Conservation (phyloP, 805 yeast genomes). For the Jamesozyma hellenica region DNA sequence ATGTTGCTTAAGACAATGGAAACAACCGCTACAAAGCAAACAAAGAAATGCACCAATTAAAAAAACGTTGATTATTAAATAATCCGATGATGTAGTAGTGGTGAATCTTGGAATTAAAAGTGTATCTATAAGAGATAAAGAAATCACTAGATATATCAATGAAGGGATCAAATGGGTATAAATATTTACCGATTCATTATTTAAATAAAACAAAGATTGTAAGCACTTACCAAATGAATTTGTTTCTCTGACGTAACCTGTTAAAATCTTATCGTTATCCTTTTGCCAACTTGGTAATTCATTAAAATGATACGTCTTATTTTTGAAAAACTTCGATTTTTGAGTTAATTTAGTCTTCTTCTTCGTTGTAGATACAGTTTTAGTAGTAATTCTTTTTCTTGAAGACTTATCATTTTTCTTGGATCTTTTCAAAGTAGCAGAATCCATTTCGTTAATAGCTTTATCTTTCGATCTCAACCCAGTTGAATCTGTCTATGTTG, state of each 20-base stretch:
- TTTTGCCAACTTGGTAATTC: slow-evolving; percentile 65
- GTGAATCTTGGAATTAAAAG: slow-evolving; percentile 26
- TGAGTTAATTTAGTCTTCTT: background rate
- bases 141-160: slow-evolving; percentile 19
- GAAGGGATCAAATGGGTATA: slow-evolving; percentile 52
- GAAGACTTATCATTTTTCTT: background rate
- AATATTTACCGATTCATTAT: slow-evolving; percentile 66
- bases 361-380: background rate
- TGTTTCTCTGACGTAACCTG: slow-evolving; percentile 57
- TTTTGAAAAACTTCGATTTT: background rate
- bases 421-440: too few species aligned
- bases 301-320: slow-evolving; percentile 30
- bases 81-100: slow-evolving; percentile 36
- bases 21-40: slow-evolving; percentile 52
- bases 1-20: slow-evolving; percentile 61
- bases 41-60: slow-evolving; percentile 50
- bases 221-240: slow-evolving; percentile 38
- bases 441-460: too few species aligned
- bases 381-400: background rate
- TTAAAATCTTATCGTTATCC: slow-evolving; percentile 56
- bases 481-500: too few species aligned
- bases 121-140: slow-evolving; percentile 22
- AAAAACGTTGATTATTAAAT: slow-evolving; percentile 43
- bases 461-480: too few species aligned
- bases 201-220: slow-evolving; percentile 42